These are phyloP conservation scores for Annulohypoxylon moriforme DNA, from an alignment of 495 filamentous ascomycete genomes.

Conservation along the genomic window DNA sequence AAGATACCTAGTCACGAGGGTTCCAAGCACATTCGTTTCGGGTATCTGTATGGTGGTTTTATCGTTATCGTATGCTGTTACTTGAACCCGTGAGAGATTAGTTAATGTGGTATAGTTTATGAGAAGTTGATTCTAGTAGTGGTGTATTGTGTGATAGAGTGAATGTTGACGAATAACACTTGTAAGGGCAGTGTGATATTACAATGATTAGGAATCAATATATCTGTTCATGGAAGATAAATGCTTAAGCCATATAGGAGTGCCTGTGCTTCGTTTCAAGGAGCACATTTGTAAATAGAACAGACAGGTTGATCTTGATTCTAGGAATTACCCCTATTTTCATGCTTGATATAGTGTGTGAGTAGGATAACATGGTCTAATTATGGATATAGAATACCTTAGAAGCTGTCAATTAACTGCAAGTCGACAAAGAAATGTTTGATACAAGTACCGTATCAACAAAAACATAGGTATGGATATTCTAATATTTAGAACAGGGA, in stretches of 20 bases:
- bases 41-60: too few relatives aligned
- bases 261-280: neutral
- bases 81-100: too few relatives aligned
- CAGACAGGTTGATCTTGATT: neutral
- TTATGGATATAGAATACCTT: neutral
- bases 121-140: too few relatives aligned
- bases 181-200: too few relatives aligned
- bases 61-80: too few relatives aligned
- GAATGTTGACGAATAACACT: too few relatives aligned
- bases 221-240: neutral
- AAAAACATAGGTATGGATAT: neutral
- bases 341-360: neutral
- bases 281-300: neutral
- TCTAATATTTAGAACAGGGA: too few relatives aligned
- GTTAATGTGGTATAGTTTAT: too few relatives aligned
- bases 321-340: neutral
- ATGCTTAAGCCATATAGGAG: neutral
- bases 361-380: neutral
- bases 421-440: neutral
- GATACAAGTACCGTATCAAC: neutral
- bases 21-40: too few relatives aligned
- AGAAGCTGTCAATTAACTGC: neutral
- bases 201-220: too few relatives aligned
- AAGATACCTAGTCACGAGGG: too few relatives aligned
- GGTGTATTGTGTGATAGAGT: too few relatives aligned